Base-by-base conservation (phyloP, 305 asterid genomes). In the Plantago lanceolata region DNA sequence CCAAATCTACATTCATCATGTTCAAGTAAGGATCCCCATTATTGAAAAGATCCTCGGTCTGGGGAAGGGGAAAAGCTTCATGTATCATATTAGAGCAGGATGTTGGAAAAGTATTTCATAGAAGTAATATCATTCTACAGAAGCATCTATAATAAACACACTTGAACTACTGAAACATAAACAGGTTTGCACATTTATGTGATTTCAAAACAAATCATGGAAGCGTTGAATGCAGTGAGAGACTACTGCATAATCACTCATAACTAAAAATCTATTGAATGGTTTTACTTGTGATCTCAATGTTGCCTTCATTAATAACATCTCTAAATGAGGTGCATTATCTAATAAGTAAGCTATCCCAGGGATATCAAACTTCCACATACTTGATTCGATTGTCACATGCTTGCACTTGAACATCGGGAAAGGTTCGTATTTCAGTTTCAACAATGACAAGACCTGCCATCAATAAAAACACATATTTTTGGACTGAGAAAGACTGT, bases 381-480 rank as follows among this genome's bases (percentile, higher is more conserved):
- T 11, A 51, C 4, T 8, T 8, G 56, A 18, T 26, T 51, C 24
- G 13, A 51, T 19, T n/a, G 56, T 18, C 56, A 51, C 19, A 2
- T 51, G 56, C 21, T 51, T 51, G 16, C 56, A 51, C 56, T 19
- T 51, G 56, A 51, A 51, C 29, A 51, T 2, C 12, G 56, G 56
- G 0, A 28, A 51, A 51, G 56, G 29, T 51, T 1, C 8, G 21
- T 26, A 8, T 16, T 0, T 2, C 29, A 51, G 1, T 19, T 19
- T 51, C 2, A 6, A 51, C 28, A 19, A 19, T 12, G 56, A 1
- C 5, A 51, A 51, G 4, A 51, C 56, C 56, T 51, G 28, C 21
- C 56, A 51, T 14, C 1, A 6, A 5, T 8, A 49, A 49, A 6
- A 49, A 6, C 7, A 18, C 5, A 45, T n/a, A 19, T 18, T 24